Base-by-base conservation (phyloP, 345 rosid genomes). In the Hypericum perforatum region DNA sequence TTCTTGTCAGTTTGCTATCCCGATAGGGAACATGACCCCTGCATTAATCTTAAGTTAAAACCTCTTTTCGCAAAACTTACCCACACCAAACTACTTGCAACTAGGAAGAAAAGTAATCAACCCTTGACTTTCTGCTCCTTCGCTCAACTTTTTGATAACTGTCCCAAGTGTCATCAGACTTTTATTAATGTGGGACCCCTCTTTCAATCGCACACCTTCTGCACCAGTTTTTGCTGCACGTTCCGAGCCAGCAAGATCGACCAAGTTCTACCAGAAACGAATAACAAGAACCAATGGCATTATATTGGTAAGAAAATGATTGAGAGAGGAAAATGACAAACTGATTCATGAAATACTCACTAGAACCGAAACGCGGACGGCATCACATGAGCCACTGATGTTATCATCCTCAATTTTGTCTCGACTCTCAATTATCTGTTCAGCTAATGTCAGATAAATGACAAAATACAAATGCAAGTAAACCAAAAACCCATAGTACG, bases 191-290 rank as follows among this genome's bases (percentile, higher is more conserved):
- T 87, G 92, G 45, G 98, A 87, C 32, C 98, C 98, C 73, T 91
- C 98, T 69, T 85, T 87, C 32, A 87, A 80, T 42, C 98, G 75
- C 63, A 87, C 89, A 66, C 98, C 98, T 68, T 91, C 98, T 41
- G 98, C 98, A 41, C 98, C 98, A 16, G 98, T 91, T 80, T 91
- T 91, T 58, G 95, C 85, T 39, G 98, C 98, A 48, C 98, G 86
- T 67, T 91, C 98, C 53, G 98, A 91, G 66, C 98, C 98, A 70
- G 98, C 98, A 62, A 91, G 84, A 68, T 91, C 98, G 48, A 91
- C 98, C 75, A 91, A 74, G 69, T 91, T 91, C 98, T 91, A 69
- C 13, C 45, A 12, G 29, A 53, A 51, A 69, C 41, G 42, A 64
- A 37, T 63, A 16, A 67, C 16, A 11, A 58, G 52, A 15, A 40